These are phyloP conservation scores for Epicoccum nigrum DNA, from an alignment of 2,329 filamentous ascomycete species.

Conservation along the genomic window DNA sequence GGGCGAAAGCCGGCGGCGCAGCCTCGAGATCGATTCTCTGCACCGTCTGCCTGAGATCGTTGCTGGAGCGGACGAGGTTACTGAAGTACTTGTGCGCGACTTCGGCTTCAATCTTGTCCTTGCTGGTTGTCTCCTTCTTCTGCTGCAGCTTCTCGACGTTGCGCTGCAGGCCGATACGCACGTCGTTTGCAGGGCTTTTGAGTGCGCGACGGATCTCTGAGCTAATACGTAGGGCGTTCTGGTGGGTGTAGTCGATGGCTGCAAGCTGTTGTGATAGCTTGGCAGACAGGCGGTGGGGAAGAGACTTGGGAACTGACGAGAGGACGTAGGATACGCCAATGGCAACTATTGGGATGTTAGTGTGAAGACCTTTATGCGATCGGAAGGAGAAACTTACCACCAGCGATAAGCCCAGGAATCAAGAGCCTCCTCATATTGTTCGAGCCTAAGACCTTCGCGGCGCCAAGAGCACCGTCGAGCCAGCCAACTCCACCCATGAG, in stretches of 20 bases:
- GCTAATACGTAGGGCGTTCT: slow-evolving; percentile 84
- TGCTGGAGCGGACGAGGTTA: slow-evolving; percentile 74
- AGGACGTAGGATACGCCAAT: slow-evolving; percentile 81
- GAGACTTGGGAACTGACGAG: slow-evolving; percentile 83
- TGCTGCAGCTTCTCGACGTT: slow-evolving; percentile 81
- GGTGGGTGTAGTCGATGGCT: slow-evolving; percentile 89
- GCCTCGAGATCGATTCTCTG: slow-evolving; percentile 60
- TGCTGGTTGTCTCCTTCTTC: slow-evolving; percentile 81
- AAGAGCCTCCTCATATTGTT: slow-evolving; percentile 82
- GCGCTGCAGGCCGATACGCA: slow-evolving; percentile 81
- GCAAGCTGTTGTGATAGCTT: slow-evolving; percentile 84
- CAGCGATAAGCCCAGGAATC: slow-evolving; percentile 77
- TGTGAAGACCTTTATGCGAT: neutral
- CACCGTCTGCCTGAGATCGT: slow-evolving; percentile 57
- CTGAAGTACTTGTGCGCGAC: slow-evolving; percentile 88
- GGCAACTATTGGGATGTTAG: slow-evolving; percentile 59
- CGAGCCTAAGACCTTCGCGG: slow-evolving; percentile 78
- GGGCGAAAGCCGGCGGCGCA: slow-evolving; percentile 52
- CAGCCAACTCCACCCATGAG: slow-evolving; percentile 84
- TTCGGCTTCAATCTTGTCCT: slow-evolving; percentile 81
- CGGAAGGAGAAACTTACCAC: slow-evolving; percentile 66
- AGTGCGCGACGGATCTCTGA: slow-evolving; percentile 87
- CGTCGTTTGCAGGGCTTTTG: slow-evolving; percentile 82
- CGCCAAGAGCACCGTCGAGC: slow-evolving; percentile 85
- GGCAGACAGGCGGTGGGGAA: slow-evolving; percentile 81